These are phyloP conservation scores for Corrigiola litoralis DNA, from an alignment of 179 eudicot species.

Conservation along the genomic window DNA sequence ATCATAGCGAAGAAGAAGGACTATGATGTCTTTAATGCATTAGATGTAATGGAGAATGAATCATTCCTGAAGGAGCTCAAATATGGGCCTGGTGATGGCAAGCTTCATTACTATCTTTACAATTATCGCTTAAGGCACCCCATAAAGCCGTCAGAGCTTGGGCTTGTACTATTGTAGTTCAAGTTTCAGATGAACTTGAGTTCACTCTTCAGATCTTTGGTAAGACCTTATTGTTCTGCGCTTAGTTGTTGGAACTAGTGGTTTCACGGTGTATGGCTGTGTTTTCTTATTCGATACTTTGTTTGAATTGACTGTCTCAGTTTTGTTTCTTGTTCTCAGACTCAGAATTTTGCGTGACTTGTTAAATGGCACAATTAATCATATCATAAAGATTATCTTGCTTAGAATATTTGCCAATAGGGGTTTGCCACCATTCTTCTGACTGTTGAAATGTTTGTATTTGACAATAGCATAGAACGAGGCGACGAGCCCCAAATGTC, in stretches of 20 bases:
- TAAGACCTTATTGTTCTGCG: slow-evolving; percentile 21
- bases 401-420: not conserved
- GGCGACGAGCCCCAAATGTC: no score
- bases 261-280: slow-evolving; percentile 7
- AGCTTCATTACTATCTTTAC: slow-evolving; percentile 76
- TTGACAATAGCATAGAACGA: not conserved
- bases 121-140: slow-evolving; percentile 58
- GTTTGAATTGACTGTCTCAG: slow-evolving; percentile 11
- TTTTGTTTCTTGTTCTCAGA: slow-evolving; percentile 6
- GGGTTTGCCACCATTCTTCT: not conserved
- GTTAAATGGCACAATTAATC: not conserved
- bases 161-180: slow-evolving; percentile 64
- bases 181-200: slow-evolving; percentile 13
- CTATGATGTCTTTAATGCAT: slow-evolving; percentile 68
- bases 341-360: not conserved
- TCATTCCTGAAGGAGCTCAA: slow-evolving; percentile 66
- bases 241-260: slow-evolving; percentile 17
- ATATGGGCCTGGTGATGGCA: slow-evolving; percentile 78
- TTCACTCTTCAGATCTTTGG: slow-evolving; percentile 13
- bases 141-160: slow-evolving; percentile 66
- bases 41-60: slow-evolving; percentile 77
- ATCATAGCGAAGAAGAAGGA: slow-evolving; percentile 58
- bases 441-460: no score
- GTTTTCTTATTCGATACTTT: slow-evolving; percentile 22
- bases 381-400: not conserved